Conservation (phyloP, 73 alveolate species). For the Paramecium primaurelia region DNA sequence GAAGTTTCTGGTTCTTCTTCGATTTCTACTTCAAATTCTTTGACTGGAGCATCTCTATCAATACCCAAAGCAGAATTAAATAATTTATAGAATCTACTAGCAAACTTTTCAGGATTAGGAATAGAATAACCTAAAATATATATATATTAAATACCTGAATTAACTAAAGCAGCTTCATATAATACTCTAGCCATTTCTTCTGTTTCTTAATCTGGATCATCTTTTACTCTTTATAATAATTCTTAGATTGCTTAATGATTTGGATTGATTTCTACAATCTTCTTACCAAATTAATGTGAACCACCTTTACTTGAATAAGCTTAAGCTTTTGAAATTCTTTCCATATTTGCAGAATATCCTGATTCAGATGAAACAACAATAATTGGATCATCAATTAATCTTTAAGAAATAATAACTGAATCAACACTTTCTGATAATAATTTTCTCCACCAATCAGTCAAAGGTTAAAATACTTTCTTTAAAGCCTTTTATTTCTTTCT, state of each 20-base stretch:
- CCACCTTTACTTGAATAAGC: constrained; percentile 92
- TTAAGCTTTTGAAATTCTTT: constrained; percentile 95
- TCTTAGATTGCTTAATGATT: constrained; percentile 95
- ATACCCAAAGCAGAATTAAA: constrained; percentile 74
- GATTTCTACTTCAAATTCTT: constrained; percentile 75
- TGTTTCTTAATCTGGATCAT: constrained; percentile 69
- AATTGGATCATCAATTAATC: constrained; percentile 90
- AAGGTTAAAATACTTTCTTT: constrained; percentile 92
- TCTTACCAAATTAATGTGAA: constrained; percentile 79
- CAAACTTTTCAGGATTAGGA: constrained; percentile 73
- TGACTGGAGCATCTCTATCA: constrained; percentile 71
- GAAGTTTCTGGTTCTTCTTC: constrained; percentile 70
- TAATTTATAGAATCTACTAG: constrained; percentile 67
- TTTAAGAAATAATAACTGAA: constrained; percentile 82
- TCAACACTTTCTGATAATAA: constrained; percentile 83
- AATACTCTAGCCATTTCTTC: constrained; percentile 73
- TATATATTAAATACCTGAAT: constrained; percentile 74
- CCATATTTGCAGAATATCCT: constrained; percentile 97
- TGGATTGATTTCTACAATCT: constrained; percentile 95
- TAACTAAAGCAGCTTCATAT: constrained; percentile 77
- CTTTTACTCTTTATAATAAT: constrained; percentile 74
- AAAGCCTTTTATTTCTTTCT: constrained; percentile 88
- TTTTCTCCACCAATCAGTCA: constrained; percentile 95
- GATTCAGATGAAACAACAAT: constrained; percentile 89
- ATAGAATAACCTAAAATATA: constrained; percentile 55